Evolutionary conservation across 2,329 filamentous ascomycete genomes (phyloP).

Genomic region (Ophiosphaerella herpotricha): DNA sequence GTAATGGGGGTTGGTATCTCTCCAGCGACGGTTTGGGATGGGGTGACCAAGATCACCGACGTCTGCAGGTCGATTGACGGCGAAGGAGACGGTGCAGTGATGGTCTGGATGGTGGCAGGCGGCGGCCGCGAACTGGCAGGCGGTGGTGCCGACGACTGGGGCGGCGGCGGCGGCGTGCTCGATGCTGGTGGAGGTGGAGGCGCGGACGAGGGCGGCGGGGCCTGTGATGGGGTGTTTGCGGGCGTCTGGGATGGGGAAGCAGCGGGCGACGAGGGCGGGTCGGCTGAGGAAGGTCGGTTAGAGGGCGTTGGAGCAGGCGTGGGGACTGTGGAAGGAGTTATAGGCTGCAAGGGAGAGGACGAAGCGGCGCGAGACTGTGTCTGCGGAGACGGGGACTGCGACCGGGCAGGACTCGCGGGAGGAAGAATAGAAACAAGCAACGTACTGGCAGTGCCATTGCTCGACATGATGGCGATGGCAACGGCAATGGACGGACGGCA

Average conservation of each 20-base stretch:
- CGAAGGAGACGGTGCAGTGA: conserved; percentile 30
- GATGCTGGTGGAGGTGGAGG: conserved; percentile 14
- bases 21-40: conserved; percentile 18
- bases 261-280: conserved; percentile 16
- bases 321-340: conserved; percentile 27
- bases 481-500: conserved; percentile 9
- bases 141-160: conserved; percentile 15
- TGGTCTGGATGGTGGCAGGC: conserved; percentile 13
- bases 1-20: conserved; percentile 23
- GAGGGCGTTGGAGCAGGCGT: conserved; percentile 17
- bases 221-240: conserved; percentile 15
- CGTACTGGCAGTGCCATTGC: conserved; percentile 41
- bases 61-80: conserved; percentile 24
- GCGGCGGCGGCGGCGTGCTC: conserved; percentile 14
- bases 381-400: conserved; percentile 15
- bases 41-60: conserved; percentile 29
- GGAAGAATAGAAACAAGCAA: conserved; percentile 29
- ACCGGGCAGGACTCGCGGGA: conserved; percentile 15
- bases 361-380: conserved; percentile 4
- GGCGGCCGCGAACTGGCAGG: conserved; percentile 10
- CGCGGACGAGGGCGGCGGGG: conserved; percentile 51
- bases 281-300: conserved; percentile 19
- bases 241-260: conserved; percentile 15
- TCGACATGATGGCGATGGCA: conserved; percentile 30
- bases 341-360: conserved; percentile 18